Evolutionary conservation across 192 early-diverging fungal genomes (phyloP).

Genomic region (Ambispora gerdemannii): DNA sequence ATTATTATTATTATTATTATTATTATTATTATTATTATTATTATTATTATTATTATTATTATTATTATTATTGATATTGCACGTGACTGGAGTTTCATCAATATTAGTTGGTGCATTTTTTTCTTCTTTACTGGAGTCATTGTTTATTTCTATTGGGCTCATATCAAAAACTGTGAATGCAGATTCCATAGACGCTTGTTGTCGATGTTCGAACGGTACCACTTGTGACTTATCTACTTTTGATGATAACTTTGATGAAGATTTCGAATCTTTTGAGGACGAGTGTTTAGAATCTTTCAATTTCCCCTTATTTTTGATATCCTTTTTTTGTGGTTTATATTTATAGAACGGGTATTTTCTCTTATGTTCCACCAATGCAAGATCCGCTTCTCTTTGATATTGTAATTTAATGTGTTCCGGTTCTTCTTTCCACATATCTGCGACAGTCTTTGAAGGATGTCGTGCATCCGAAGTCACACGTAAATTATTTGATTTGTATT

Average conservation of each 20-base stretch:
- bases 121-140: too few species aligned
- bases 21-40: not conserved
- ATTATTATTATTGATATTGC: not conserved
- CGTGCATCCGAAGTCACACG: not conserved
- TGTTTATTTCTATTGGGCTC: not conserved
- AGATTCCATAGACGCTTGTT: slow-evolving; percentile 29
- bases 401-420: slow-evolving; percentile 21
- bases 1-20: slow-evolving; percentile 1
- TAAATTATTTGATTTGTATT: not conserved
- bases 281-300: not conserved
- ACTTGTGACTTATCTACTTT: slow-evolving; percentile 16
- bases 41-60: not conserved
- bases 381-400: slow-evolving; percentile 29
- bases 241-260: not conserved
- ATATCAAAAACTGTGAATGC: slow-evolving; percentile 25
- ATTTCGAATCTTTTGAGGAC: not conserved
- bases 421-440: slow-evolving; percentile 31
- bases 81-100: not conserved
- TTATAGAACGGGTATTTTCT: slow-evolving; percentile 28
- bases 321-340: slow-evolving; percentile 27
- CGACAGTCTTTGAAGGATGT: slow-evolving; percentile 29
- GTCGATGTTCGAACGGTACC: slow-evolving; percentile 22
- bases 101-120: not conserved
- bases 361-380: slow-evolving; percentile 27
- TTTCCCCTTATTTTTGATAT: slow-evolving; percentile 12